phyloP scores from a whole-genome alignment of 2,329 filamentous ascomycete genomes.

The Fusarium longipes region DNA sequence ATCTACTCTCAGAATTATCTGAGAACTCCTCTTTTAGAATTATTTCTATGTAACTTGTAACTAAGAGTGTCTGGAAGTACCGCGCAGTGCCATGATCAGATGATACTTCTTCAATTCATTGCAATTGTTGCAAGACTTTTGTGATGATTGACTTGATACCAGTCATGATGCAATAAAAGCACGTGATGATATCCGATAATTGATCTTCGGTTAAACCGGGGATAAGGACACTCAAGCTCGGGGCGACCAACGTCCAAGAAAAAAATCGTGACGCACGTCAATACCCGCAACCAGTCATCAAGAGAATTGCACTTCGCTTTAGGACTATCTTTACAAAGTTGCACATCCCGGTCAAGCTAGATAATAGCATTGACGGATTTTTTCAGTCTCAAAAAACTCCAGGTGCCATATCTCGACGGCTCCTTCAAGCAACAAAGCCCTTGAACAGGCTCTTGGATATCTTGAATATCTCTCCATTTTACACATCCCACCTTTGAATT shows the following conservation, averaged over 20 bases:
- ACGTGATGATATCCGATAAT: constrained; percentile 38
- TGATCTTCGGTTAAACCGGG: constrained; percentile 43
- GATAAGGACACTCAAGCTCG: constrained; percentile 12
- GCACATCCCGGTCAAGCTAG: neutral
- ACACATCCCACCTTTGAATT: constrained; percentile 25
- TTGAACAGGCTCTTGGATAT: constrained; percentile 14
- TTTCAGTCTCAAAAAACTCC: neutral
- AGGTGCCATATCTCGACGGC: neutral
- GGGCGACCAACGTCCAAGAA: constrained; percentile 40
- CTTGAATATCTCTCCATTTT: constrained; percentile 14
- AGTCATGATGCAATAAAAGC: constrained; percentile 4
- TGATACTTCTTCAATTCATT: neutral
- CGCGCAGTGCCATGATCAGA: too few relatives aligned
- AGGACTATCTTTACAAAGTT: constrained; percentile 12
- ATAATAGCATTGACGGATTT: neutral
- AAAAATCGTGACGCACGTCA: constrained; percentile 46
- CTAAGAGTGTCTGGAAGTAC: fast-evolving
- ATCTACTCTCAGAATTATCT: neutral
- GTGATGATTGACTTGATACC: neutral
- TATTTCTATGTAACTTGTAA: neutral
- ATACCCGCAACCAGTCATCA: constrained; percentile 30
- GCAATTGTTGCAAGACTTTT: neutral
- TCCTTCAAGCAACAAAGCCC: constrained; percentile 13
- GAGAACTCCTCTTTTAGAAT: neutral
- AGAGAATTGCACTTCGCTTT: constrained; percentile 33